Base-by-base conservation (phyloP, 176 grass and related monocot species). In the Eleusine coracana region DNA sequence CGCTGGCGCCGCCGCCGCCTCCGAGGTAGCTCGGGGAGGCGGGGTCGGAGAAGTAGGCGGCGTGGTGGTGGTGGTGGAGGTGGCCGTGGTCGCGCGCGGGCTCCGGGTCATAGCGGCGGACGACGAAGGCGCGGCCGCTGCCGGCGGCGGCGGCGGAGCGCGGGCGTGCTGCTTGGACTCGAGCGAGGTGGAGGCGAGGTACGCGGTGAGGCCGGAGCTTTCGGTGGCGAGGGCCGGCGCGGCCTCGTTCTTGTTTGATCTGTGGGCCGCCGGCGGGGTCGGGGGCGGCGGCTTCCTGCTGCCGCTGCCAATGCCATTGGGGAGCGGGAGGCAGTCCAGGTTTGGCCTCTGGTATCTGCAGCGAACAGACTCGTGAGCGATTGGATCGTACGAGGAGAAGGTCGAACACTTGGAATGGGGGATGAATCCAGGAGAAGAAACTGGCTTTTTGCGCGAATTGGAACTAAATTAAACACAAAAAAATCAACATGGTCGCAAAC, bases 341-440 rank as follows among this genome's bases (percentile, higher is more conserved):
- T 63, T 90, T 3, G 91, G 76, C 87, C 84, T 91, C 75, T 91
- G 86, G 79, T 54, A 94, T 87, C 94, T 97, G 87, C 67, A 50
- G 28, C 36, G 12, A 18, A 14, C 20, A 15, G 21, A 12, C 2
- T 18, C 37, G 39, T 79, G 3, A 82, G 11, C 18, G 61, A 83
- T 79, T 79, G 78, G 85, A 83, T 83, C 58, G 70, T 52, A 48
- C 21, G 70, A 84, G 77, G 78, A 78, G 10, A 29, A 63, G 66
- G 83, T 63, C 81, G 4, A 59, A 64, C 82, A 69, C 73, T 77
- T 76, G 11, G 38, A 77, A 44, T 73, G 37, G 36, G 41, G 29
- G 58, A 71, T 11, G 46, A 72, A 82, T 44, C 21, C 0, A 74
- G 73, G 10, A 20, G 7, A 67, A n/a, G 58, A 71, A 82, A 18